Conservation (phyloP, 306 rosid species). For the Datisca glomerata region DNA sequence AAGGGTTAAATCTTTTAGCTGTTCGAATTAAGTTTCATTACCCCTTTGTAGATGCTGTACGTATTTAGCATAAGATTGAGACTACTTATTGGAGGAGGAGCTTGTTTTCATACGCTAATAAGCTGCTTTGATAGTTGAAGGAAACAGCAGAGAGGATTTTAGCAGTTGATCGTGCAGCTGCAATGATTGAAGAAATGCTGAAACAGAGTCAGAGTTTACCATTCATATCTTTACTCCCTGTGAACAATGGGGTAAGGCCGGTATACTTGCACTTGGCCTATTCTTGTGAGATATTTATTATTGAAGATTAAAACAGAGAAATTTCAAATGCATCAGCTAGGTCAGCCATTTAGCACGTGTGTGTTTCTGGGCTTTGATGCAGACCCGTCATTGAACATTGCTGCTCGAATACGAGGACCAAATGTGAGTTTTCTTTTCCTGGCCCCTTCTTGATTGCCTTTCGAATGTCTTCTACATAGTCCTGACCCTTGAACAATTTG, state of each 20-base stretch:
- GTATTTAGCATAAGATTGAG: slow-evolving; percentile 9
- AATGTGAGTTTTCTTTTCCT: slow-evolving; percentile 51
- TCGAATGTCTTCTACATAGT: too few species aligned
- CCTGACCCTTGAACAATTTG: too few species aligned
- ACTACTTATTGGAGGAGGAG: slow-evolving; percentile 8
- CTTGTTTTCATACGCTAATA: slow-evolving; percentile 18
- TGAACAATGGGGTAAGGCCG: slow-evolving; percentile 43
- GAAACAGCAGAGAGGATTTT: slow-evolving; percentile 78
- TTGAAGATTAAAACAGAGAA: too few species aligned
- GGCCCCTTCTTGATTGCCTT: too few species aligned
- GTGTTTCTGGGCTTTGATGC: slow-evolving; percentile 82
- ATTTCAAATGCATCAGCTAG: slow-evolving; percentile 17
- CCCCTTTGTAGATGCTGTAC: too few species aligned
- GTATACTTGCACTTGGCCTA: slow-evolving; percentile 20
- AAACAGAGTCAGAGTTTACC: slow-evolving; percentile 42
- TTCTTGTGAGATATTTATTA: too few species aligned
- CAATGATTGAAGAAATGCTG: slow-evolving; percentile 92
- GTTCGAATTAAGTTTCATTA: too few species aligned
- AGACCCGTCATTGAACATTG: slow-evolving; percentile 67
- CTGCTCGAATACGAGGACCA: slow-evolving; percentile 89
- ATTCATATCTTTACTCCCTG: slow-evolving; percentile 23
- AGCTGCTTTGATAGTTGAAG: slow-evolving; percentile 48
- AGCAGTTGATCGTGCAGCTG: slow-evolving; percentile 87
- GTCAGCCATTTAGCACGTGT: slow-evolving; percentile 42
- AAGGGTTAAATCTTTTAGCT: background rate